These are phyloP conservation scores for Prosopis cineraria DNA, from an alignment of 306 rosid species.

Conservation along the genomic window DNA sequence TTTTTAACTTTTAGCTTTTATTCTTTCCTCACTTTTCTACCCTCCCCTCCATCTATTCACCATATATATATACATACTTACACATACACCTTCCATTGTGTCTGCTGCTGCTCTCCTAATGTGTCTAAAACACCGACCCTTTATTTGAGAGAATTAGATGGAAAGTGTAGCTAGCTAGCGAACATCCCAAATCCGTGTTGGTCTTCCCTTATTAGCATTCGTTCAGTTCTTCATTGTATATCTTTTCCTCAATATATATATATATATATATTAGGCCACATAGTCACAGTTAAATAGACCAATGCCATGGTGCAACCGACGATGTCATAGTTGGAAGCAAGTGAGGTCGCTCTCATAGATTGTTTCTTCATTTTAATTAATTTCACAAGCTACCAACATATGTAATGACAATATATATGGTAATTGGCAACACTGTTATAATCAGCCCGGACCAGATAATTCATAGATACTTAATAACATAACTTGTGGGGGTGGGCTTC, in stretches of 20 bases:
- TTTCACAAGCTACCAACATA: not conserved
- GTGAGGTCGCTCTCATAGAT: not conserved
- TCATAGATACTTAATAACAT: not conserved
- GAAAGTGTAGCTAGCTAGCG: no score
- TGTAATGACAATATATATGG: not conserved
- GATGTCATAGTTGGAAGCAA: not conserved
- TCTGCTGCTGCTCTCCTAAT: no score
- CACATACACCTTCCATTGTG: no score
- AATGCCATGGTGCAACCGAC: not conserved
- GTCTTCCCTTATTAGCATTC: no score
- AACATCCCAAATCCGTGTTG: no score
- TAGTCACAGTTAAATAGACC: not conserved
- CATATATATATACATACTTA: not conserved
- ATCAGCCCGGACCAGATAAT: not conserved
- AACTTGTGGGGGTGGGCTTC: not conserved
- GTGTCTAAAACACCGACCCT: no score
- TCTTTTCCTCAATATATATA: no score
- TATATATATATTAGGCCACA: no score
- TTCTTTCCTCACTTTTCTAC: conserved; percentile 31
- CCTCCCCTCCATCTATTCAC: not conserved
- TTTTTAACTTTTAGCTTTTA: conserved; percentile 21
- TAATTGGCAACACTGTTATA: not conserved
- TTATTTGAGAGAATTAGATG: no score
- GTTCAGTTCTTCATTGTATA: no score
- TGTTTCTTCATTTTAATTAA: not conserved